Percentiles rank a stretch among this genome's conserved stretches.
Conservation (phyloP, 2,329 filamentous ascomycete genomes). For the Aspergillus floridensis region DNA sequence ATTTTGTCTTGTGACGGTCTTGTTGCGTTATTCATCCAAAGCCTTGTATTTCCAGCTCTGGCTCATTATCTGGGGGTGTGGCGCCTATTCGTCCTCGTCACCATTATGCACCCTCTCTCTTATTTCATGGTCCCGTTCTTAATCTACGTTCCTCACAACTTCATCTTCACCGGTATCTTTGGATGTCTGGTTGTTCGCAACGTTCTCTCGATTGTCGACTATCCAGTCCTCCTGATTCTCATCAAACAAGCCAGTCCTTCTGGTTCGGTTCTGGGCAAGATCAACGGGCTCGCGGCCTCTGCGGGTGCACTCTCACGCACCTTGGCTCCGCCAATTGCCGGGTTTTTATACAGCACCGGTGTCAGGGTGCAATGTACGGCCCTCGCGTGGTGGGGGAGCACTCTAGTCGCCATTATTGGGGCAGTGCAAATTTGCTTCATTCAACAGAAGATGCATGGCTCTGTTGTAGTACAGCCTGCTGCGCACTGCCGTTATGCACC, state of each 20-base stretch:
- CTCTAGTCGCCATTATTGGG: slow-evolving; percentile 55
- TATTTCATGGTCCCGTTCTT: slow-evolving; percentile 70
- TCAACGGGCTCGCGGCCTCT: slow-evolving; percentile 70
- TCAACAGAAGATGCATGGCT: slow-evolving; percentile 47
- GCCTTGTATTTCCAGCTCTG: slow-evolving; percentile 64
- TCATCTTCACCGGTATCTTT: slow-evolving; percentile 63
- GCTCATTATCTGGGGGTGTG: slow-evolving; percentile 65
- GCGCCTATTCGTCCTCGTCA: slow-evolving; percentile 64
- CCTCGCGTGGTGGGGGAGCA: slow-evolving; percentile 63
- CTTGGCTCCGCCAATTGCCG: slow-evolving; percentile 65
- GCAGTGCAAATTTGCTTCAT: slow-evolving; percentile 58
- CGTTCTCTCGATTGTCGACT: slow-evolving; percentile 65
- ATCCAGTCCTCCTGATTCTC: slow-evolving; percentile 67
- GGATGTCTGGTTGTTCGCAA: slow-evolving; percentile 64
- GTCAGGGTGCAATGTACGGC: slow-evolving; percentile 57
- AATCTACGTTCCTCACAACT: slow-evolving; percentile 53
- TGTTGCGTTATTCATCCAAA: slow-evolving; percentile 71
- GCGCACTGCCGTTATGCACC: slow-evolving; percentile 27
- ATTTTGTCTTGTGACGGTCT: slow-evolving; percentile 69
- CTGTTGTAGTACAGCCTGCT: slow-evolving; percentile 37
- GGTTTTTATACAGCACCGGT: slow-evolving; percentile 64
- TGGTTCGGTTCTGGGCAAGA: slow-evolving; percentile 62
- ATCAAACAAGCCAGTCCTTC: slow-evolving; percentile 69
- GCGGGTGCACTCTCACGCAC: slow-evolving; percentile 71
- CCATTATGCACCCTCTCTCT: slow-evolving; percentile 63